Evolutionary conservation across 768 basidiomycete genomes (phyloP), one percentile per base, ranked within the genome.

Genomic region (Leccinum variicolor): DNA sequence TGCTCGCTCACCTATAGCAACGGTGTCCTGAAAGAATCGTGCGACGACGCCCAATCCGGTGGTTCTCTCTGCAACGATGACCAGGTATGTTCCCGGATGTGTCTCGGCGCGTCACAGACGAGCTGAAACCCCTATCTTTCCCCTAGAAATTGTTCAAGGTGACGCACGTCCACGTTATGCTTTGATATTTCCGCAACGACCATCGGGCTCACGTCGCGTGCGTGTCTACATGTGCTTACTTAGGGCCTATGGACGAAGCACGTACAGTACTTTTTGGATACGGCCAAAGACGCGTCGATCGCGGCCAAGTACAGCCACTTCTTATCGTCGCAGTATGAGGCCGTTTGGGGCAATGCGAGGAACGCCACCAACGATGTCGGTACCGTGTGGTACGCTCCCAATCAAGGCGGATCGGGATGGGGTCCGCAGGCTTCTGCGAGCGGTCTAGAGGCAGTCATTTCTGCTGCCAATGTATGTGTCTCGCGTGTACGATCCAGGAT

Each of bases 211-310:
- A 43, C 17, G 41, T 26, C 15, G 23, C 10, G 15, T 19, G 43
- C 21, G 19, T 45, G 17, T 13, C 0, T 19, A 10, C n/a, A 5
- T 19, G 19, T 21, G 53, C 34, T 53, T 11, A 31, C 31, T 31
- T 34, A 67, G 66, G 80, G 82, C 14, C 58, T 82, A 17, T 81
- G 81, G 79, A 81, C 74, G 15, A 83, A 83, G 59, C 79, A 81
- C 52, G 58, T 83, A 6, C 75, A 77, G 50, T 81, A 74, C 59
- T 81, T 83, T 63, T 72, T 84, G 28, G 80, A 82, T 58, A 60
- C 50, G 49, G 81, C 77, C 31, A 74, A 77, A 43, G 75, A 80
- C 56, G 15, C 75, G 19, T 64, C 73, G 26, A 76, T 80, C 15
- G 73, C 66, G 0, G 72, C 72, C n/a, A 81, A 79, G 60, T 84